phyloP scores from a whole-genome alignment of 177 flowering plant species.

The Vitis hybrid region DNA sequence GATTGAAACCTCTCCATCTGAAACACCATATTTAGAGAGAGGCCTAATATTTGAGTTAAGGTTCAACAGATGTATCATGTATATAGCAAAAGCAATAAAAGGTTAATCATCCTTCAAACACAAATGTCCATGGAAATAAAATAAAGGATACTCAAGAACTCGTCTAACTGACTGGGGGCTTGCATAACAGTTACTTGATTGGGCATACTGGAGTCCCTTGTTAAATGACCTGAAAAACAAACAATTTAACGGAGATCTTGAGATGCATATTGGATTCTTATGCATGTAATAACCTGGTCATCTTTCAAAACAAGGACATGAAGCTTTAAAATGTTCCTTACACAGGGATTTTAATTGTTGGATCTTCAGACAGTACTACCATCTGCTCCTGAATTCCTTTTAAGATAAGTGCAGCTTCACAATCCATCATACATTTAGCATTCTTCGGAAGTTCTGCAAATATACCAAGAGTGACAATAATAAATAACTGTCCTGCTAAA shows the following conservation, averaged over 20 bases:
- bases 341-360: conserved; percentile 73
- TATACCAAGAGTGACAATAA: conserved; percentile 8
- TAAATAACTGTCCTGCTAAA: neutral
- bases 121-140: neutral
- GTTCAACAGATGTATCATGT: conserved; percentile 15
- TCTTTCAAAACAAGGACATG: conserved; percentile 1
- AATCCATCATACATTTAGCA: conserved; percentile 74
- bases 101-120: too few species aligned
- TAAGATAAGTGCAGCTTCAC: conserved; percentile 73
- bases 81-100: neutral
- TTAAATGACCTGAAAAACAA: conserved; percentile 67
- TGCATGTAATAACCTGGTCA: neutral
- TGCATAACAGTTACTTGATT: conserved; percentile 39
- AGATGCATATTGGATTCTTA: neutral
- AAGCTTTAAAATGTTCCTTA: conserved; percentile 34
- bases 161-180: conserved; percentile 48
- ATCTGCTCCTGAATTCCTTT: conserved; percentile 75
- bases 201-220: conserved; percentile 68
- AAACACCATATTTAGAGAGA: conserved; percentile 54
- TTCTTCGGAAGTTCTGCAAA: conserved; percentile 69
- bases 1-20: conserved; percentile 73
- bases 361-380: conserved; percentile 64
- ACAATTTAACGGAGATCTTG: conserved; percentile 6
- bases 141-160: conserved; percentile 82
- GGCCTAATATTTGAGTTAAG: conserved; percentile 59